A percentile compares a stretch with the other conserved stretches of the same genome.
These are phyloP conservation scores for Ustilago curta DNA, from an alignment of 1,284 basidiomycete genomes.

Conservation along the genomic window DNA sequence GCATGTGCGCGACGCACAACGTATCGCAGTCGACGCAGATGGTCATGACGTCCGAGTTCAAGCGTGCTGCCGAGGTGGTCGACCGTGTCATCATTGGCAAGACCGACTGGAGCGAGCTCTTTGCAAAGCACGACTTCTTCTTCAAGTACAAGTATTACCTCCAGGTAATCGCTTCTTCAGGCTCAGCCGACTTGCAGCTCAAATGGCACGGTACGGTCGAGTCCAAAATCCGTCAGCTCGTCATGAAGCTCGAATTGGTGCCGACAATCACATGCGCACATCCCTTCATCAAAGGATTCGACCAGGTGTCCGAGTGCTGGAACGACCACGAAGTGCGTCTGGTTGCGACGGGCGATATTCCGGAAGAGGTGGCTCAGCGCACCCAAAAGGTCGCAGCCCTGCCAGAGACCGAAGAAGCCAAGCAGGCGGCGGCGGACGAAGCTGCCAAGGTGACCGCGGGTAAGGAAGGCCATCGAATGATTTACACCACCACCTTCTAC, in stretches of 20 bases:
- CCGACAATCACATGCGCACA: slow-evolving; percentile 91
- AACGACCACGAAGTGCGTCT: slow-evolving; percentile 76
- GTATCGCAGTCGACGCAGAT: slow-evolving; percentile 94
- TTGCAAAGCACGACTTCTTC: slow-evolving; percentile 95
- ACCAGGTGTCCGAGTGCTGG: slow-evolving; percentile 84
- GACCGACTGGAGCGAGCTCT: slow-evolving; percentile 82
- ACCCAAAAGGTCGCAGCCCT: slow-evolving; percentile 58
- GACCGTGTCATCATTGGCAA: slow-evolving; percentile 88
- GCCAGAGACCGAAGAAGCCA: slow-evolving; percentile 54
- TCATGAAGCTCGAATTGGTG: slow-evolving; percentile 96
- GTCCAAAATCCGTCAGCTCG: slow-evolving; percentile 91
- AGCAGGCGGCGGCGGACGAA: slow-evolving; percentile 53
- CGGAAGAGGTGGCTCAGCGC: slow-evolving; percentile 62
- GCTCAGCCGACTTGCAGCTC: slow-evolving; percentile 83
- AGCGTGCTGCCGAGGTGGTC: slow-evolving; percentile 91
- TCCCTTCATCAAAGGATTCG: slow-evolving; percentile 94
- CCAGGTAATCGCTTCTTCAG: slow-evolving; percentile 93
- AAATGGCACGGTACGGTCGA: slow-evolving; percentile 99
- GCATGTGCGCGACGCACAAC: slow-evolving; percentile 99
- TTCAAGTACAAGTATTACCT: slow-evolving; percentile 96
- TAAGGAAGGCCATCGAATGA: slow-evolving; percentile 75
- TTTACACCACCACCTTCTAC: slow-evolving; percentile 94
- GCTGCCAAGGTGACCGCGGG: slow-evolving; percentile 54
- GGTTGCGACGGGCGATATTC: slow-evolving; percentile 63
- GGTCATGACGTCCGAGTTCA: slow-evolving; percentile 96